phyloP scores from a whole-genome alignment of 2,329 filamentous ascomycete species.

The Bipolaris cookei region DNA sequence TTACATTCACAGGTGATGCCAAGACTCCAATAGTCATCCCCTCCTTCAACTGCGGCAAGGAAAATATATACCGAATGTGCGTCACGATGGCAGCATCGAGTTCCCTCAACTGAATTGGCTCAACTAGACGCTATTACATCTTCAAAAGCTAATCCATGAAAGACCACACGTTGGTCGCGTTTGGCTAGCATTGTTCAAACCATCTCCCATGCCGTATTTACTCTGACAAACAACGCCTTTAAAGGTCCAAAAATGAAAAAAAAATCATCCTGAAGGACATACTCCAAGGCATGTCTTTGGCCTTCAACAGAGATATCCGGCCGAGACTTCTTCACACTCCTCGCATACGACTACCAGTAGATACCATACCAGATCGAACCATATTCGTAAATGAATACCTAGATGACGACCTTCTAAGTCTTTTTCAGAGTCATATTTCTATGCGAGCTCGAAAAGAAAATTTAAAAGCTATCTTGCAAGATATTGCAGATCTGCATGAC shows the following conservation, averaged over 20 bases:
- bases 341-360: slow-evolving; percentile 27
- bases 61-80: too few species aligned
- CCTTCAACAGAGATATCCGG: slow-evolving; percentile 30
- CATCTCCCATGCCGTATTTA: slow-evolving; percentile 10
- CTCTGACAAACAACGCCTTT: slow-evolving; percentile 9
- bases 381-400: slow-evolving; percentile 36
- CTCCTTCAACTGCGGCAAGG: too few species aligned
- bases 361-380: slow-evolving; percentile 25
- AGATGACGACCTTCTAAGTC: slow-evolving; percentile 26
- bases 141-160: slow-evolving; percentile 46
- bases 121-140: slow-evolving; percentile 34
- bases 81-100: background rate
- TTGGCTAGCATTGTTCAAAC: slow-evolving; percentile 35
- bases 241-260: slow-evolving; percentile 24
- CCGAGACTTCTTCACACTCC: slow-evolving; percentile 30
- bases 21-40: too few species aligned
- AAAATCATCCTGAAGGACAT: slow-evolving; percentile 35
- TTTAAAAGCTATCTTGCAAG: slow-evolving; percentile 32
- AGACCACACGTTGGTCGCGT: slow-evolving; percentile 41
- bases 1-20: too few species aligned
- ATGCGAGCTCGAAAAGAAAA: slow-evolving; percentile 27
- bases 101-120: slow-evolving; percentile 1
- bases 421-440: slow-evolving; percentile 22
- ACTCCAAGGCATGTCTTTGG: slow-evolving; percentile 23
- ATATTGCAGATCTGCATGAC: slow-evolving; percentile 34